Conservation (phyloP, 1,284 basidiomycete genomes). For the Rhodotorula sp. region DNA sequence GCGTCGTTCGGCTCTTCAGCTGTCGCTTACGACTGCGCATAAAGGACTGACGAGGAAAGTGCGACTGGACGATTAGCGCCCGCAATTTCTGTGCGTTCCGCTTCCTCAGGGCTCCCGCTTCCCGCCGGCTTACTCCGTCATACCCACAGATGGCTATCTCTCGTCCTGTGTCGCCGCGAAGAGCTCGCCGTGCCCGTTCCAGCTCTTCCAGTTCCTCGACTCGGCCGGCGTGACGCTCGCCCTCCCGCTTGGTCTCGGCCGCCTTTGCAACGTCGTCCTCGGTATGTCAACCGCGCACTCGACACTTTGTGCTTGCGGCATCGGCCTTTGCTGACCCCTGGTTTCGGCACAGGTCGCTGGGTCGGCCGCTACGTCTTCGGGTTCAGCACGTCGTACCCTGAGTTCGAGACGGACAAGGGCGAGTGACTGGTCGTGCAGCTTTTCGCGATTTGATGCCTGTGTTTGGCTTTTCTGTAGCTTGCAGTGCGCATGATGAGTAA, state of each 20-base stretch:
- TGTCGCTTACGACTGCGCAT: background rate
- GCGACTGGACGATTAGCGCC: background rate
- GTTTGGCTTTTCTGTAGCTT: no score
- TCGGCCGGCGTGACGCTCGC: background rate
- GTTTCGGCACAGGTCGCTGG: no score
- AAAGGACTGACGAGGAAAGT: background rate
- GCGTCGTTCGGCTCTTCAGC: background rate
- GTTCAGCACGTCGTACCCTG: no score
- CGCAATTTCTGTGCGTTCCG: conserved; percentile 2
- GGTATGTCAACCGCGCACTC: background rate
- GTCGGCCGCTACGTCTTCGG: no score
- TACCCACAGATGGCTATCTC: background rate
- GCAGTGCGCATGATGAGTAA: no score
- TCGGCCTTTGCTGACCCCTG: no score
- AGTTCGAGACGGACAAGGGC: no score
- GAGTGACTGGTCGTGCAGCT: no score
- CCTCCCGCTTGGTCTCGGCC: background rate
- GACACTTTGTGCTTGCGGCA: no score
- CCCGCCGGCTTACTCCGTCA: background rate
- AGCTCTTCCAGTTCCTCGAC: conserved; percentile 4
- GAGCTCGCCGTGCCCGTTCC: background rate
- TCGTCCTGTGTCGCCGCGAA: background rate
- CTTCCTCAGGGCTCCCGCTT: no score
- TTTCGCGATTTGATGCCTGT: no score
- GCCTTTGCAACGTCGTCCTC: background rate